Conservation (phyloP, 768 basidiomycete genomes). For the Psilocybe tampanensis region DNA sequence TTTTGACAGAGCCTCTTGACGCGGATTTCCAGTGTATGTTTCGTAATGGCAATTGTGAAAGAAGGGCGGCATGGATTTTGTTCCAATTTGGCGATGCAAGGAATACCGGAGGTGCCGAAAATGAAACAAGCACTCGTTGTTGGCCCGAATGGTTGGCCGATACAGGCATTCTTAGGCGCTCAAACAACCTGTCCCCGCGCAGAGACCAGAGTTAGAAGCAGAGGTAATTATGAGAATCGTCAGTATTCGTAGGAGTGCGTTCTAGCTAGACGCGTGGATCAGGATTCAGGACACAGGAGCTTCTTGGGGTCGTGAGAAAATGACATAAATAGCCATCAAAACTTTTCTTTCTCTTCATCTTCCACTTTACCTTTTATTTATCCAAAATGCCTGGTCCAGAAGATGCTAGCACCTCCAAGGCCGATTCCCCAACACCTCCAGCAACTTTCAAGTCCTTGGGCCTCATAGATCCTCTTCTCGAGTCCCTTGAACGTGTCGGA, state of each 20-base stretch:
- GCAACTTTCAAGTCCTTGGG: conserved; percentile 82
- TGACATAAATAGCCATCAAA: conserved; percentile 6
- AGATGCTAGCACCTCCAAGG: conserved; percentile 52
- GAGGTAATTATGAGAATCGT: background rate
- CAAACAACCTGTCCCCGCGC: background rate
- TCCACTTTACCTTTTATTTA: background rate
- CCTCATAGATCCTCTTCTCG: conserved; percentile 85
- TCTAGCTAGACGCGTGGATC: no score
- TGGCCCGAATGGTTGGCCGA: conserved; percentile 30
- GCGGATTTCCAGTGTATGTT: conserved; percentile 92
- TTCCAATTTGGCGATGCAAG: conserved; percentile 74
- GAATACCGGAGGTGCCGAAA: conserved; percentile 62
- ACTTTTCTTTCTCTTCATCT: conserved; percentile 13
- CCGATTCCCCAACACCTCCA: conserved; percentile 25
- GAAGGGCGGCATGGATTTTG: conserved; percentile 64
- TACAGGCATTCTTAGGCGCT: background rate
- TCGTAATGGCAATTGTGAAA: conserved; percentile 79
- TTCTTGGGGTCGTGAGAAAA: conserved; percentile 24
- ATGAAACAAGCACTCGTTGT: conserved; percentile 69
- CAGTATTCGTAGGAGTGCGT: no score
- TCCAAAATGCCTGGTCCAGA: conserved; percentile 61
- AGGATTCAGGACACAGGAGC: background rate
- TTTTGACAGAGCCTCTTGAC: conserved; percentile 71
- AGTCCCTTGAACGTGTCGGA: conserved; percentile 78
- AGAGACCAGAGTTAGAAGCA: background rate